Percentiles rank a stretch among this genome's conserved stretches.
Conservation (phyloP, 1,284 basidiomycete species). For the Cystobasidium sp. region DNA sequence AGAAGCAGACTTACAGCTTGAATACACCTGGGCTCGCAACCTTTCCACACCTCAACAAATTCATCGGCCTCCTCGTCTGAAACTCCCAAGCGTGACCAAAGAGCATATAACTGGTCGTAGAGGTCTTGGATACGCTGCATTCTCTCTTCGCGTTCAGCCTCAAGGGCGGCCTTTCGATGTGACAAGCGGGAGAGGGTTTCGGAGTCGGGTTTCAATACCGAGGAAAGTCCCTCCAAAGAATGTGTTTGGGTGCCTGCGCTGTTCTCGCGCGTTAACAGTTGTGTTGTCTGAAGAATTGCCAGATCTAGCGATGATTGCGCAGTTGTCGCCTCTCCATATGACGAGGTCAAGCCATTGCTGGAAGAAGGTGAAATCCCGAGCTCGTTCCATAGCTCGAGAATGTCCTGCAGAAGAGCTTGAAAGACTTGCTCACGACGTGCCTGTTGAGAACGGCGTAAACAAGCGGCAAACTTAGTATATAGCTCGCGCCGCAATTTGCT, state of each 20-base stretch:
- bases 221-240: neutral
- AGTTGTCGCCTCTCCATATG: neutral
- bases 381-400: constrained; percentile 78
- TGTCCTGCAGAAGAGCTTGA: constrained; percentile 68
- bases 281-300: neutral
- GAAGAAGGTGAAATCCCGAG: constrained; percentile 70
- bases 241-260: neutral
- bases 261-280: neutral
- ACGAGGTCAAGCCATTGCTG: constrained; percentile 43
- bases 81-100: constrained; percentile 79
- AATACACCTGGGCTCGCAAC: constrained; percentile 74
- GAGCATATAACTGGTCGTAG: constrained; percentile 79
- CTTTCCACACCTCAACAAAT: constrained; percentile 77
- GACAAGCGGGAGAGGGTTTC: neutral
- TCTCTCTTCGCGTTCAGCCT: constrained; percentile 69
- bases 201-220: neutral
- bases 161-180: constrained; percentile 58
- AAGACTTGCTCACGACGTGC: constrained; percentile 69
- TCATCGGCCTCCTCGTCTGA: constrained; percentile 73
- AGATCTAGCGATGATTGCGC: neutral
- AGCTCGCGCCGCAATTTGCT: too few relatives aligned
- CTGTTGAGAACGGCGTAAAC: constrained; percentile 56
- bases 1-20: constrained; percentile 59
- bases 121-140: constrained; percentile 79
- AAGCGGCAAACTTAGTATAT: neutral